phyloP scores from a whole-genome alignment of 768 basidiomycete species.

The Lactarius quietus region DNA sequence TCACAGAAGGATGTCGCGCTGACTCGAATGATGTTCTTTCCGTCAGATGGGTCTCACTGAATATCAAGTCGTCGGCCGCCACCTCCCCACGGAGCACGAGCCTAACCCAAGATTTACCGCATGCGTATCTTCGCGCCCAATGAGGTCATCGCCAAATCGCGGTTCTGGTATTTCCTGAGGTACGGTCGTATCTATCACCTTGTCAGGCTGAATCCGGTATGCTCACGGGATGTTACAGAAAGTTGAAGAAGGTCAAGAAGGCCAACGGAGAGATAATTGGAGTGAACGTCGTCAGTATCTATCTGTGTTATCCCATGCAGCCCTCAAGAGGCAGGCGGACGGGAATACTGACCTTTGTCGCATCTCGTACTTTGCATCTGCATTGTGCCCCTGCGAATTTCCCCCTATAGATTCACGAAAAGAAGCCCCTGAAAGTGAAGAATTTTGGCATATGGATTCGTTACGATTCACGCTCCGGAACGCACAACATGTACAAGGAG shows the following conservation, averaged over 20 bases:
- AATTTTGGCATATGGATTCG: slow-evolving; percentile 99
- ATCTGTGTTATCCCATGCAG: slow-evolving; percentile 41
- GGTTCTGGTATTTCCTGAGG: slow-evolving; percentile 99
- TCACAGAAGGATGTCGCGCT: slow-evolving; percentile 15
- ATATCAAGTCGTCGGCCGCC: slow-evolving; percentile 97
- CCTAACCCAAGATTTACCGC: slow-evolving; percentile 98
- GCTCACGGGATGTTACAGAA: slow-evolving; percentile 42
- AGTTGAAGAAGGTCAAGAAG: slow-evolving; percentile 99
- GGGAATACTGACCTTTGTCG: slow-evolving; percentile 51
- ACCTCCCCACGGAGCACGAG: slow-evolving; percentile 89
- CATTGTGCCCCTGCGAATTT: slow-evolving; percentile 27
- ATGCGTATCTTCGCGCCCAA: slow-evolving; percentile 99
- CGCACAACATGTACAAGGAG: slow-evolving; percentile 99
- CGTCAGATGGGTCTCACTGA: slow-evolving; percentile 76
- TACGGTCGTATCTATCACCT: slow-evolving; percentile 34
- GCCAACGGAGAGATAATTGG: slow-evolving; percentile 98
- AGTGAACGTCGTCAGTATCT: slow-evolving; percentile 88
- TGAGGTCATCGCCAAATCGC: slow-evolving; percentile 97
- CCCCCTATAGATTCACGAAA: slow-evolving; percentile 83
- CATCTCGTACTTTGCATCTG: slow-evolving; percentile 33
- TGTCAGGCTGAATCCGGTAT: neutral
- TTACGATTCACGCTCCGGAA: slow-evolving; percentile 98
- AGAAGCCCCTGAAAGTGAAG: slow-evolving; percentile 97
- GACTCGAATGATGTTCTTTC: neutral
- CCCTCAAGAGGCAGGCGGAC: slow-evolving; percentile 88